Percentiles rank a stretch among this genome's conserved stretches.
phyloP scores from a whole-genome alignment of 768 basidiomycete species.

The Stropharia rugosoannulata region DNA sequence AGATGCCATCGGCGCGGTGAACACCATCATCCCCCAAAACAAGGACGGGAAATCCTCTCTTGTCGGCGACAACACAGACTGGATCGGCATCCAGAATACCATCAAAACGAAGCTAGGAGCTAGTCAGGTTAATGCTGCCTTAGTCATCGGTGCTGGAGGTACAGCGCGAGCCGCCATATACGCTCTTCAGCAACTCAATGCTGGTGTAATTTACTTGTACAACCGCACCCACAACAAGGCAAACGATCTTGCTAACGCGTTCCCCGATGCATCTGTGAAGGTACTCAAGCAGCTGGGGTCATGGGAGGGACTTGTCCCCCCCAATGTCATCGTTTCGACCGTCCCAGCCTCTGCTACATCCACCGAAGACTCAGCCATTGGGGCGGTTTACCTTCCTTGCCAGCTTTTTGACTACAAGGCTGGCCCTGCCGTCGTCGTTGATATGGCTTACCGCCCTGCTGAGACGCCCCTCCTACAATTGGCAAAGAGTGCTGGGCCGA shows the following conservation, averaged over 20 bases:
- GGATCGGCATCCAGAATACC: slow-evolving; percentile 78
- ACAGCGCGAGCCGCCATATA: slow-evolving; percentile 94
- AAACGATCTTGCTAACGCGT: slow-evolving; percentile 59
- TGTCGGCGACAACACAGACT: slow-evolving; percentile 95
- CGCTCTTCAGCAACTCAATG: slow-evolving; percentile 71
- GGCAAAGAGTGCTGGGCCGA: slow-evolving; percentile 47
- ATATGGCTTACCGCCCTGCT: slow-evolving; percentile 93
- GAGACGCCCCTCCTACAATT: slow-evolving; percentile 77
- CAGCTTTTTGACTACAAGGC: slow-evolving; percentile 54
- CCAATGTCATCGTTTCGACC: slow-evolving; percentile 83
- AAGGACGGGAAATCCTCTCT: slow-evolving; percentile 47
- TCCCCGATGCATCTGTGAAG: slow-evolving; percentile 63
- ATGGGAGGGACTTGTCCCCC: slow-evolving; percentile 48
- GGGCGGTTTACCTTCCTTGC: slow-evolving; percentile 50
- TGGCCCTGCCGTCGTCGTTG: slow-evolving; percentile 70
- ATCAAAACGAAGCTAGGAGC: slow-evolving; percentile 43
- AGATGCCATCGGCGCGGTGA: slow-evolving; percentile 88
- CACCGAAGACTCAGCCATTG: slow-evolving; percentile 21
- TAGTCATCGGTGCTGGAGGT: slow-evolving; percentile 95
- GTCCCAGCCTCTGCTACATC: slow-evolving; percentile 73
- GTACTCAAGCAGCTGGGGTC: slow-evolving; percentile 56
- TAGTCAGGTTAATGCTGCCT: slow-evolving; percentile 45
- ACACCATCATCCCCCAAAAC: slow-evolving; percentile 75
- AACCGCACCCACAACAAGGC: slow-evolving; percentile 85
- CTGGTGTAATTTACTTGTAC: slow-evolving; percentile 75